Percentiles rank a stretch among this genome's conserved stretches.
These are phyloP conservation scores for Penicillium sp. DNA, from an alignment of 2,329 filamentous ascomycete species.

Conservation along the genomic window DNA sequence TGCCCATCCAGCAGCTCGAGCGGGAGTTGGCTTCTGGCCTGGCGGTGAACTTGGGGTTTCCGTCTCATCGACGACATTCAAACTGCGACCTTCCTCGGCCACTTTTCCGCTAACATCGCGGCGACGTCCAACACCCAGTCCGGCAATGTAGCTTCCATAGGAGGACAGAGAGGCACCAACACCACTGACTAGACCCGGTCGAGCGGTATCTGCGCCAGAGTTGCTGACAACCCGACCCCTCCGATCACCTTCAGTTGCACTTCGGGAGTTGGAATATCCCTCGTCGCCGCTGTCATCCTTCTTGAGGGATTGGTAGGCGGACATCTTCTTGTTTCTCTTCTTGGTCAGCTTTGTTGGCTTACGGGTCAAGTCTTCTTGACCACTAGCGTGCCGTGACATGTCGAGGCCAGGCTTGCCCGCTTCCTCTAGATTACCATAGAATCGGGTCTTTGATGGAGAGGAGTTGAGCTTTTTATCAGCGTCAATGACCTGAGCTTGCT, in stretches of 20 bases:
- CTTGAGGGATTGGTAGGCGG: conserved; percentile 42
- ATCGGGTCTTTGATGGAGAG: conserved; percentile 41
- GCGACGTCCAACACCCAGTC: conserved; percentile 49
- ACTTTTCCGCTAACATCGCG: conserved; percentile 53
- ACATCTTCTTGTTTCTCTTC: conserved; percentile 38
- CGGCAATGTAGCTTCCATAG: conserved; percentile 49
- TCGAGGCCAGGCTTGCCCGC: conserved; percentile 29
- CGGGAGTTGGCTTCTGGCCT: conserved; percentile 26
- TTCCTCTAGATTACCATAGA: conserved; percentile 45
- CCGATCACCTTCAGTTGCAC: conserved; percentile 38
- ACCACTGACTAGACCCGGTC: conserved; percentile 27
- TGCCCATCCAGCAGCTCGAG: conserved; percentile 51
- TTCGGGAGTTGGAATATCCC: conserved; percentile 11
- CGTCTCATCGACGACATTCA: conserved; percentile 25
- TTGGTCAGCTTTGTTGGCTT: conserved; percentile 40
- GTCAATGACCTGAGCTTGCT: conserved; percentile 27
- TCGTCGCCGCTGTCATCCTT: conserved; percentile 35
- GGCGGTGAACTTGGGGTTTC: conserved; percentile 8
- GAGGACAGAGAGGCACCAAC: conserved; percentile 39
- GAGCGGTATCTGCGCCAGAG: conserved; percentile 44
- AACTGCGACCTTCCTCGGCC: conserved; percentile 50
- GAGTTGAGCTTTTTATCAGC: conserved; percentile 31
- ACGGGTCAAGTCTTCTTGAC: conserved; percentile 24
- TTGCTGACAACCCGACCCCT: conserved; percentile 51
- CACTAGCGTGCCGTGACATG: conserved; percentile 30